Base-by-base conservation (phyloP, 202 grass and related monocot genomes). In the Tripidium arundinaceum region DNA sequence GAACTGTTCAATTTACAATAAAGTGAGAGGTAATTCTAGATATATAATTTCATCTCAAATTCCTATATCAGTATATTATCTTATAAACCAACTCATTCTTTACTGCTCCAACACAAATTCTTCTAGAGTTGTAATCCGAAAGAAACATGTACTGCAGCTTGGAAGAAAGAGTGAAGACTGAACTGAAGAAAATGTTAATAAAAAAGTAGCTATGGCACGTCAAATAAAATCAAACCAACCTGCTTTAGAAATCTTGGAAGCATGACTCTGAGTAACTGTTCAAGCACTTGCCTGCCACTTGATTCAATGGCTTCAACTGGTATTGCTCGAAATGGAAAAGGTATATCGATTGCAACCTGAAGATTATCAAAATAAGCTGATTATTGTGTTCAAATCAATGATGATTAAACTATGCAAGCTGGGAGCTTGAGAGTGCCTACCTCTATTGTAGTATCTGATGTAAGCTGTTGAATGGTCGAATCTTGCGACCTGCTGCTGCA, bases 191-290 rank as follows among this genome's bases (percentile, higher is more conserved):
- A 79, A 67, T 15, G 7, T 5, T 19, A 11, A 6, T 55, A 55
- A 75, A 67, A 0, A 79, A 60, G 58, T 61, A 74, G 9, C 41
- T 82, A 19, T 19, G 6, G 43, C 21, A 62, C n/a, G 18, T 21
- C 71, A 82, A 73, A 85, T 14, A 84, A 75, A 71, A 38, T 0
- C 34, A 25, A 41, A 79, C 85, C 78, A 2, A 94, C 94, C 84
- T 98, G 94, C 39, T 84, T 87, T 54, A 98, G 70, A 91, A 98
- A 98, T 77, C 94, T 81, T 60, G 94, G 92, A 79, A 98, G 92
- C 92, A 94, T 94, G 46, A 79, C 75, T 86, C 89, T 38, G 13
- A 98, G 74, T 68, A 94, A 26, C 63, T 98, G 92, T 79, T 89
- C 90, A 74, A 98, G 92, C 31, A 98, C 92, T 76, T 94, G 92